Conservation (phyloP, 192 early-diverging fungal genomes). For the Gryganskiella cystojenkinii region DNA sequence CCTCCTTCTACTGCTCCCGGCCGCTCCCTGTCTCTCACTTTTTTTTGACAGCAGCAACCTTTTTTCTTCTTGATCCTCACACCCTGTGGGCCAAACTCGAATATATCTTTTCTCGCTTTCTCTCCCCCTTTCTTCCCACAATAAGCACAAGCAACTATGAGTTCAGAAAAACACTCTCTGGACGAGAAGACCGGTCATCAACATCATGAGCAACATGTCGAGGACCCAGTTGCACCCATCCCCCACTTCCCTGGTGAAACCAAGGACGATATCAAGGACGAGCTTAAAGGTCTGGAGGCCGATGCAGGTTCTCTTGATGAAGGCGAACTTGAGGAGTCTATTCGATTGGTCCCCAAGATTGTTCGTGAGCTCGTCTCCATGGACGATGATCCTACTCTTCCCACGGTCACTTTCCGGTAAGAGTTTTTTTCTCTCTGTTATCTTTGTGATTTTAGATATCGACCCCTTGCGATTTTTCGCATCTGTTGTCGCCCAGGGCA, state of each 20-base stretch:
- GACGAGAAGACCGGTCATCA: slow-evolving; percentile 4
- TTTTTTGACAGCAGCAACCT: no score
- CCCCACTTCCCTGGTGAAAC: slow-evolving; percentile 42
- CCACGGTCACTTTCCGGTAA: slow-evolving; percentile 56
- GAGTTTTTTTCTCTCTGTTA: background rate
- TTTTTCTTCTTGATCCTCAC: no score
- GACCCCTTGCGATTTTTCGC: background rate
- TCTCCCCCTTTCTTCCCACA: no score
- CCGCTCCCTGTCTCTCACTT: no score
- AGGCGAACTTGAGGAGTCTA: slow-evolving; percentile 42
- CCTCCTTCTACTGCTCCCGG: no score
- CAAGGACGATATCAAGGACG: slow-evolving; percentile 38
- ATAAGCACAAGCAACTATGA: no score
- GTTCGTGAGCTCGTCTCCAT: slow-evolving; percentile 55
- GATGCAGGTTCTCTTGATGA: slow-evolving; percentile 43
- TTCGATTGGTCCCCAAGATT: slow-evolving; percentile 49
- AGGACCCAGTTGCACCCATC: slow-evolving; percentile 47
- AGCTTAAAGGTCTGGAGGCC: slow-evolving; percentile 20
- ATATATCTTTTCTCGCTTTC: no score
- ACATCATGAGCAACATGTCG: slow-evolving; percentile 12
- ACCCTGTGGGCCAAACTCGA: no score
- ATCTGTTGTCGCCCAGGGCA: background rate
- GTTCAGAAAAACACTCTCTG: background rate
- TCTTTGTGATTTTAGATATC: background rate
- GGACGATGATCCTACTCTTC: slow-evolving; percentile 53